Base-by-base conservation (phyloP, 108 stramenopile species). In the Schizochytrium sp. region DNA sequence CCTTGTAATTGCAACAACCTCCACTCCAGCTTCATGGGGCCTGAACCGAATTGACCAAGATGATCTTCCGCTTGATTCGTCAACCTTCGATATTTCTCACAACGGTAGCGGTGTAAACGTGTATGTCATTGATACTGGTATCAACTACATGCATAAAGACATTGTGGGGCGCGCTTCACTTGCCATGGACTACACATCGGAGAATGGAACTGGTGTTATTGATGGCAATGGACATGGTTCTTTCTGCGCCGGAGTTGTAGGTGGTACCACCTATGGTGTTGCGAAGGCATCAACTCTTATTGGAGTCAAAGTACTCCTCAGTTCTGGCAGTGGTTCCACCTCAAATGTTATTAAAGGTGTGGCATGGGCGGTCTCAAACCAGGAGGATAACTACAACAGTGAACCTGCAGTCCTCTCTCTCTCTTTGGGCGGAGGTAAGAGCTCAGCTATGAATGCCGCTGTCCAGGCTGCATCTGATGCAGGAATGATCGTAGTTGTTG, bases 241-340 rank as follows among this genome's bases (percentile, higher is more conserved):
- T 12, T 89, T 89, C 89, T 72, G 72, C 69, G 28, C 88, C 4
- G 91, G 91, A n/a, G 89, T 89, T 2, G 87, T 49, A 45, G 88
- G 72, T 42, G 91, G 88, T 4, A 12, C 57, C 40, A 89, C 72
- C 15, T 15, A 57, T n/a, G 88, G 88, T n/a, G 47, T 89, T 19
- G 72, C 64, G 3, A n/a, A 46, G 0, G 88, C 38, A 28, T 56
- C 89, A 17, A 61, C 55, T 73, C 4, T 89, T 41, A 38, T 89
- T 5, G 88, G 72, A 7, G 72, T 89, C 55, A 55, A 57, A 46
- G 72, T 91, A 15, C 53, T 91, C 41, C 15, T 15, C 46, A 47
- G 15, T 5, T 42, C 88, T n/a, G 88, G 69, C 8, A n/a, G 13
- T 28, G 91, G 91, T 1, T 3, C 57, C 58, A 56, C 57, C 28